A percentile compares a stretch with the other conserved stretches of the same genome.
phyloP scores from a whole-genome alignment of 2,329 filamentous ascomycete genomes.

The Diplodia sapinea region DNA sequence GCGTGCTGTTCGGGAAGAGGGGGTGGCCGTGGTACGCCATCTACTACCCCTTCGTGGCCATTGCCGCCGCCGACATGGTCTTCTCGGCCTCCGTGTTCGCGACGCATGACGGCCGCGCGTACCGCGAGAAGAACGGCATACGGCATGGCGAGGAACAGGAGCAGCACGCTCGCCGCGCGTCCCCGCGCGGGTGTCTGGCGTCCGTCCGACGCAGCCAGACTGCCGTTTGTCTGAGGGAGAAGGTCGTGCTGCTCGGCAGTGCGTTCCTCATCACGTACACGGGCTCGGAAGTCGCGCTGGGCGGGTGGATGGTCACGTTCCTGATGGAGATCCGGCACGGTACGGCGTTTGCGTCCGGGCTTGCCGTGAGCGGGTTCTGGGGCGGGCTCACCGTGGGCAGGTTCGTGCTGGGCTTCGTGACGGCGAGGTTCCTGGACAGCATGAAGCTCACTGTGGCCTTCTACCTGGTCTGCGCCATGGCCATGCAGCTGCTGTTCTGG shows the following conservation, averaged over 20 bases:
- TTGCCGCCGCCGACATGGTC: conserved; percentile 62
- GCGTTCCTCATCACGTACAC: conserved; percentile 80
- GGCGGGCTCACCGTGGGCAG: conserved; percentile 34
- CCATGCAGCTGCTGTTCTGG: conserved; percentile 35
- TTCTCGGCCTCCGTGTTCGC: conserved; percentile 64
- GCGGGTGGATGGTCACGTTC: conserved; percentile 84
- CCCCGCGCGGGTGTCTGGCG: not conserved
- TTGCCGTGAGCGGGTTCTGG: conserved; percentile 35
- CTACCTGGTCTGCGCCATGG: conserved; percentile 31
- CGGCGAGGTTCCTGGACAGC: conserved; percentile 25
- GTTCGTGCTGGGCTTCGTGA: conserved; percentile 34
- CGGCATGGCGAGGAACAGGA: not conserved
- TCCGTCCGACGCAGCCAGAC: not conserved
- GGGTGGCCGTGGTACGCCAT: conserved; percentile 71
- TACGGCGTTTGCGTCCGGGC: conserved; percentile 31
- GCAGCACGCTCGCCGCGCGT: not conserved
- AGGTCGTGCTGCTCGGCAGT: conserved; percentile 65
- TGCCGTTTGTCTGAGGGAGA: conserved; percentile 58
- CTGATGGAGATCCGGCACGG: conserved; percentile 74
- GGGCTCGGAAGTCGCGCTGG: conserved; percentile 75
- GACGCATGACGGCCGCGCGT: not conserved
- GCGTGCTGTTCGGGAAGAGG: conserved; percentile 70
- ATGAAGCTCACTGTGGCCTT: conserved; percentile 32
- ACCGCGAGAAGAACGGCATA: not conserved
- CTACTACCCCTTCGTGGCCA: conserved; percentile 75